These are phyloP conservation scores for Mangifera indica DNA, from an alignment of 345 rosid species.

Conservation along the genomic window DNA sequence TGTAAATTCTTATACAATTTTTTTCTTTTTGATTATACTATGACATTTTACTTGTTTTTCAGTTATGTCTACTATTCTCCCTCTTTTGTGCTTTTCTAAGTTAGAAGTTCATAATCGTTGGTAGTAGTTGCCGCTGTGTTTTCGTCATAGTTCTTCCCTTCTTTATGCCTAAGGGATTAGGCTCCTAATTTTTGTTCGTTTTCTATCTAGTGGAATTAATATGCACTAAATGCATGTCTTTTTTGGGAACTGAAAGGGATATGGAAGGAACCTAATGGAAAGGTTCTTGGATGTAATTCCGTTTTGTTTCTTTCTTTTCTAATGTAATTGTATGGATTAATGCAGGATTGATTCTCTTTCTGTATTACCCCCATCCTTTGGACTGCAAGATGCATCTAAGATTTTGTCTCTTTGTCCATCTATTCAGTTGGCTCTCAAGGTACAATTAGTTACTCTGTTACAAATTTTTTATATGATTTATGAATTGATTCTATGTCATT, in stretches of 20 bases:
- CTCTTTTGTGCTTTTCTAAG: not conserved
- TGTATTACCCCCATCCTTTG: slow-evolving; percentile 68
- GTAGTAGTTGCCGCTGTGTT: not conserved
- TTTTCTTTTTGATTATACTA: not conserved
- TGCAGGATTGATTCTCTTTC: slow-evolving; percentile 94
- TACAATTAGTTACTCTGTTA: slow-evolving; percentile 21
- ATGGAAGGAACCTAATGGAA: not conserved
- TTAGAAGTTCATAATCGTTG: not conserved
- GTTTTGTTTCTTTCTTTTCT: slow-evolving; percentile 12
- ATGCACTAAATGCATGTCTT: not conserved
- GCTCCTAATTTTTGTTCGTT: not conserved
- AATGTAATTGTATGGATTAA: slow-evolving; percentile 27
- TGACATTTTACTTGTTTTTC: not conserved
- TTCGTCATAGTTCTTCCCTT: not conserved
- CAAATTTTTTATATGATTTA: slow-evolving; percentile 2
- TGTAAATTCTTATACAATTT: not conserved
- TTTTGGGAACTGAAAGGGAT: not conserved
- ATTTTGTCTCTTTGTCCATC: slow-evolving; percentile 73
- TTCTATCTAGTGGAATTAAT: not conserved
- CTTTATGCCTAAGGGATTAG: no score
- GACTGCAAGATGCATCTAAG: slow-evolving; percentile 71
- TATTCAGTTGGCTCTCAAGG: slow-evolving; percentile 76
- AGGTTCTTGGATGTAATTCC: slow-evolving; percentile 7
- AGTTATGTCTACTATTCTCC: not conserved
- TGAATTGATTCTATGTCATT: slow-evolving; percentile 16